These are phyloP conservation scores for Elsinoe batatas DNA, from an alignment of 2,329 filamentous ascomycete genomes.

Conservation along the genomic window DNA sequence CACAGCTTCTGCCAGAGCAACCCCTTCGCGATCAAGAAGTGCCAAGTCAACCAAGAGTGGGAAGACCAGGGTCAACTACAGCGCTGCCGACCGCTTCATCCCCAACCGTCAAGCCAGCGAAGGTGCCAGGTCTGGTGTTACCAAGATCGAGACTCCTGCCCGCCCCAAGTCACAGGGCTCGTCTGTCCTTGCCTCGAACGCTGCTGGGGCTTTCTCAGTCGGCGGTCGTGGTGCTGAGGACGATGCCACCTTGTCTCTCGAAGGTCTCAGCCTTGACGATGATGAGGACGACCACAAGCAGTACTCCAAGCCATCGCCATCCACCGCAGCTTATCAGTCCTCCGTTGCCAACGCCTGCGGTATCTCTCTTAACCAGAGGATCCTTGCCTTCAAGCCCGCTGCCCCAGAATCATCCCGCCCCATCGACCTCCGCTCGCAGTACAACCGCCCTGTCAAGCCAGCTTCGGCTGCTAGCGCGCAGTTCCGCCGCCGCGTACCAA, in stretches of 20 bases:
- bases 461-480: constrained; percentile 66
- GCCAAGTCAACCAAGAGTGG: constrained; percentile 32
- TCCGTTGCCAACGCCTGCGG: constrained; percentile 85
- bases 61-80: constrained; percentile 58
- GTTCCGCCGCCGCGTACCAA: constrained; percentile 83
- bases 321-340: constrained; percentile 83
- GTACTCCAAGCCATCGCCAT: constrained; percentile 72
- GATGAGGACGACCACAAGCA: constrained; percentile 55
- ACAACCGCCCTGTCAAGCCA: constrained; percentile 89
- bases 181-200: constrained; percentile 58
- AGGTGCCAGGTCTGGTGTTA: constrained; percentile 72
- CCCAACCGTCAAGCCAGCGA: constrained; percentile 88
- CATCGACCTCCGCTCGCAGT: constrained; percentile 92
- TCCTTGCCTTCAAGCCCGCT: constrained; percentile 95
- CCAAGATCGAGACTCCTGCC: constrained; percentile 70
- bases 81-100: constrained; percentile 77
- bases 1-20: constrained; percentile 35
- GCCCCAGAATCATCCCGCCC: constrained; percentile 97
- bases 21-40: constrained; percentile 33
- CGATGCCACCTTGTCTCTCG: constrained; percentile 65
- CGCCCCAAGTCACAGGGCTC: constrained; percentile 72
- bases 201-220: constrained; percentile 56
- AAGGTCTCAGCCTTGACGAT: constrained; percentile 67
- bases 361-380: constrained; percentile 85
- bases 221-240: constrained; percentile 55